A percentile compares a stretch with the other conserved stretches of the same genome.
phyloP scores from a whole-genome alignment of 169 alveolate genomes.

The Plasmodium inui region DNA sequence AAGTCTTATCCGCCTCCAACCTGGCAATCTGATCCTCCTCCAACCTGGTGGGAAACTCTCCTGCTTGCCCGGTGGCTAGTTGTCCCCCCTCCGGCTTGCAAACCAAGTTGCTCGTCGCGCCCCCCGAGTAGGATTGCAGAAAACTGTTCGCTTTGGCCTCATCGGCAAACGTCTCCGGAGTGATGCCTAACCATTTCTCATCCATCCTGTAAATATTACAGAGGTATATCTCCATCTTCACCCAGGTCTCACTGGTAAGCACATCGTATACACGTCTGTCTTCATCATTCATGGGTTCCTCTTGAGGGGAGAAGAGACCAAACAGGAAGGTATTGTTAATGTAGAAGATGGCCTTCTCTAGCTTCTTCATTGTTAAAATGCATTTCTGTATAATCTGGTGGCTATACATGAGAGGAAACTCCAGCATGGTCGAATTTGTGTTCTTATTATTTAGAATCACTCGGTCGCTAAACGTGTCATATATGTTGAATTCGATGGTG shows the following conservation, averaged over 20 bases:
- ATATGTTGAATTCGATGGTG: conserved; percentile 69
- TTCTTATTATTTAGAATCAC: conserved; percentile 44
- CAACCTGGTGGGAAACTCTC: background rate
- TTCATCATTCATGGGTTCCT: conserved; percentile 22
- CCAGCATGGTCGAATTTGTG: conserved; percentile 73
- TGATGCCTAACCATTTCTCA: conserved; percentile 72
- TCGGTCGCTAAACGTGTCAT: conserved; percentile 51
- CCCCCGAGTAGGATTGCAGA: conserved; percentile 36
- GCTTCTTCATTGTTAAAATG: conserved; percentile 69
- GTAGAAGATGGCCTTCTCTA: conserved; percentile 70
- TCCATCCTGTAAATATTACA: conserved; percentile 63
- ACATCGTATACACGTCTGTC: conserved; percentile 51
- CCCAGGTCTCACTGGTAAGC: conserved; percentile 56
- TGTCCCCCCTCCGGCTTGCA: background rate
- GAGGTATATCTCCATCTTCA: conserved; percentile 66
- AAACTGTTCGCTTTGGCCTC: conserved; percentile 11
- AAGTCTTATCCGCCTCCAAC: background rate
- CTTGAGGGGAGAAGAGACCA: background rate
- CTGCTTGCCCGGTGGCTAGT: background rate
- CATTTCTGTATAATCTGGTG: conserved; percentile 70
- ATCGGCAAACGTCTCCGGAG: conserved; percentile 50
- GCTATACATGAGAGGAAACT: conserved; percentile 58
- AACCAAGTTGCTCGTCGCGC: conserved; percentile 15
- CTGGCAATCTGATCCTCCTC: background rate
- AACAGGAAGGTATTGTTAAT: conserved; percentile 53